Percentiles rank a stretch among this genome's conserved stretches.
Evolutionary conservation across 2,329 filamentous ascomycete genomes (phyloP).

Genomic region (Neurospora sp.): DNA sequence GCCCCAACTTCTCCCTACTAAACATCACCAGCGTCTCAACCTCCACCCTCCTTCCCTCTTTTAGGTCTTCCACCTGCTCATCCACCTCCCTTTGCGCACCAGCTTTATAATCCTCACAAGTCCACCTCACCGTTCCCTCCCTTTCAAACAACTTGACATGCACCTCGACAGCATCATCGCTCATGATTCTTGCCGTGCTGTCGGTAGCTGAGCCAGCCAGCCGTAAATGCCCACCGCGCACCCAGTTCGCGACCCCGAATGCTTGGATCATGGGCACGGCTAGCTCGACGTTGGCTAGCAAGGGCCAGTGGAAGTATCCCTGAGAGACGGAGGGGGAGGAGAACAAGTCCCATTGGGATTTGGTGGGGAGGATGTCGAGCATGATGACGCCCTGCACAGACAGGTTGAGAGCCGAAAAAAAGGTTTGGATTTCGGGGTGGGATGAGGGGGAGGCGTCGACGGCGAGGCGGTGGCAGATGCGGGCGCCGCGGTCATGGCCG

Average conservation of each 20-base stretch:
- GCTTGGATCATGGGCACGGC: constrained; percentile 33
- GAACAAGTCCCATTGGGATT: constrained; percentile 34
- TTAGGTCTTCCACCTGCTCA: constrained; percentile 35
- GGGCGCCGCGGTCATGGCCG: constrained; percentile 40
- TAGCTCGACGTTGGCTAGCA: constrained; percentile 35
- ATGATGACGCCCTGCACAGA: constrained; percentile 30
- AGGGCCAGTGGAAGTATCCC: constrained; percentile 40
- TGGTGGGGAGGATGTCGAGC: constrained; percentile 40
- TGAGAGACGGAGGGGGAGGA: constrained; percentile 24
- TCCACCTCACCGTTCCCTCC: constrained; percentile 30
- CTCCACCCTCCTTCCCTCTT: constrained; percentile 30
- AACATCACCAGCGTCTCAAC: constrained; percentile 34
- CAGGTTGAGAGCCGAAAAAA: constrained; percentile 8
- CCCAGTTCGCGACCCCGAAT: constrained; percentile 31
- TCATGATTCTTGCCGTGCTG: constrained; percentile 15
- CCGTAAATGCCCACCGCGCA: constrained; percentile 22
- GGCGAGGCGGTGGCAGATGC: constrained; percentile 37
- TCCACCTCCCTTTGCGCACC: constrained; percentile 31
- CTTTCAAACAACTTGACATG: constrained; percentile 33
- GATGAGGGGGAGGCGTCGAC: constrained; percentile 26
- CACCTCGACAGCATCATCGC: constrained; percentile 30
- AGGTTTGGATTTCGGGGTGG: not conserved
- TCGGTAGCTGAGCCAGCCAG: constrained; percentile 15
- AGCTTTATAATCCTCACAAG: constrained; percentile 37
- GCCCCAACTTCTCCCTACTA: constrained; percentile 23